These are phyloP conservation scores for Capsaspora owczarzaki DNA, from an alignment of 78 protist species.

Conservation along the genomic window DNA sequence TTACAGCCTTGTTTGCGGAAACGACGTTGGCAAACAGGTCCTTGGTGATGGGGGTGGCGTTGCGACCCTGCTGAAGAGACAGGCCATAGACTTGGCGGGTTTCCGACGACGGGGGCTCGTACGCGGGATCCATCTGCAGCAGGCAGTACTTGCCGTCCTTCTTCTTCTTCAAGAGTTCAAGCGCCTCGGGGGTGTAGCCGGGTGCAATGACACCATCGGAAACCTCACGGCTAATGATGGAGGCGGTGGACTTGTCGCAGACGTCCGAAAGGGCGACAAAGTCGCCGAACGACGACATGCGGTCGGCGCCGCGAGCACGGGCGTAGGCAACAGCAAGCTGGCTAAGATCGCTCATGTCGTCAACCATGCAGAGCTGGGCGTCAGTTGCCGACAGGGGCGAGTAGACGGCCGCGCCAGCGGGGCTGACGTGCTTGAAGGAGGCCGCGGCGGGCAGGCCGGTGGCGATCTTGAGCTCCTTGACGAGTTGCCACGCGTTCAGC, in stretches of 20 bases:
- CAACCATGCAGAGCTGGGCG: conserved; percentile 43
- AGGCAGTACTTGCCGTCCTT: conserved; percentile 55
- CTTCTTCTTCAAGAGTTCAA: conserved; percentile 57
- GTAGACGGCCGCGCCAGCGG: conserved; percentile 60
- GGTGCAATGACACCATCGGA: conserved; percentile 74
- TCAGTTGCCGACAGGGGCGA: conserved; percentile 32
- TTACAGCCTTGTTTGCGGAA: conserved; percentile 26
- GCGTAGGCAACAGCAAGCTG: conserved; percentile 56
- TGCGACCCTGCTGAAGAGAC: conserved; percentile 26
- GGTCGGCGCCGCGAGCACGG: conserved; percentile 63
- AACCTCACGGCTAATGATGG: conserved; percentile 41
- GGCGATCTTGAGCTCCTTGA: conserved; percentile 36
- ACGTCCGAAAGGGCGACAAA: conserved; percentile 50
- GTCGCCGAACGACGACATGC: conserved; percentile 69
- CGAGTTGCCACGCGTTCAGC: conserved; percentile 63
- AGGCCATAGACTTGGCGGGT: conserved; percentile 36
- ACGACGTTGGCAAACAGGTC: conserved; percentile 20
- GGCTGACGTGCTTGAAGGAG: conserved; percentile 79
- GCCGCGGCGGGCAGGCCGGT: conserved; percentile 69
- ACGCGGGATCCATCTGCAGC: conserved; percentile 39
- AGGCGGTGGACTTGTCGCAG: conserved; percentile 61
- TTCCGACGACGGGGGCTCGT: conserved; percentile 29
- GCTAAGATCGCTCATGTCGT: conserved; percentile 31
- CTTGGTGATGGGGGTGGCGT: conserved; percentile 8
- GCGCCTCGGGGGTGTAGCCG: conserved; percentile 50